A percentile compares a stretch with the other conserved stretches of the same genome.
Conservation (phyloP, 495 filamentous ascomycete genomes). For the Pseudevernia furfuracea region DNA sequence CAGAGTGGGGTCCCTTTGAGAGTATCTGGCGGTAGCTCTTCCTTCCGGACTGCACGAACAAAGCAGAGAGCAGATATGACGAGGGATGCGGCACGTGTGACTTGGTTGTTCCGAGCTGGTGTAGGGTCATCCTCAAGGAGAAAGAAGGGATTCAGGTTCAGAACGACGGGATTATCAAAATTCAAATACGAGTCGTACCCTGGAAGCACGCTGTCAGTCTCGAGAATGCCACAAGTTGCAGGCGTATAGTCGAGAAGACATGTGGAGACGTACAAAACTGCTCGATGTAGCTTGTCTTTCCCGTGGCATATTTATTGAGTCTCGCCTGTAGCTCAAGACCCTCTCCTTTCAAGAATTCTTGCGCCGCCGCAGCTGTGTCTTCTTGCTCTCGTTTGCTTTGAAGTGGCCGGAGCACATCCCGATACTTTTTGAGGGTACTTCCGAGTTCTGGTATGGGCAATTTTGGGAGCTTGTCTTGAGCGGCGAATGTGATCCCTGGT, state of each 20-base stretch:
- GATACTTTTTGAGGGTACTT: conserved; percentile 68
- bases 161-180: conserved; percentile 93
- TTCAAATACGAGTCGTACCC: conserved; percentile 99
- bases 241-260: not conserved
- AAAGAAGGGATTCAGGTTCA: conserved; percentile 98
- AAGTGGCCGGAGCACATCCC: conserved; percentile 71
- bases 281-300: conserved; percentile 93
- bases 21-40: conserved; percentile 87
- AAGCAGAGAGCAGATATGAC: conserved; percentile 86
- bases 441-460: conserved; percentile 92
- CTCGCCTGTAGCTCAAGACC: conserved; percentile 81
- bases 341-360: conserved; percentile 78
- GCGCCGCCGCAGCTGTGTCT: conserved; percentile 70
- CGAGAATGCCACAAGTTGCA: not conserved
- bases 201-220: conserved; percentile 30
- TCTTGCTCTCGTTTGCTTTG: conserved; percentile 75
- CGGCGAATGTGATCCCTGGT: conserved; percentile 76
- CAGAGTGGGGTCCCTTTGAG: conserved; percentile 73
- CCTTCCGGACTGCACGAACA: conserved; percentile 83
- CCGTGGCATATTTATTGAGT: conserved; percentile 86
- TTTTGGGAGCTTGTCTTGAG: conserved; percentile 83
- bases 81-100: conserved; percentile 87
- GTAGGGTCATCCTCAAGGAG: conserved; percentile 96
- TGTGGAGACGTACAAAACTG: conserved; percentile 79
- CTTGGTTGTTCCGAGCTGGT: conserved; percentile 89